Conservation (phyloP, 306 rosid species). For the Arachis stenosperma region DNA sequence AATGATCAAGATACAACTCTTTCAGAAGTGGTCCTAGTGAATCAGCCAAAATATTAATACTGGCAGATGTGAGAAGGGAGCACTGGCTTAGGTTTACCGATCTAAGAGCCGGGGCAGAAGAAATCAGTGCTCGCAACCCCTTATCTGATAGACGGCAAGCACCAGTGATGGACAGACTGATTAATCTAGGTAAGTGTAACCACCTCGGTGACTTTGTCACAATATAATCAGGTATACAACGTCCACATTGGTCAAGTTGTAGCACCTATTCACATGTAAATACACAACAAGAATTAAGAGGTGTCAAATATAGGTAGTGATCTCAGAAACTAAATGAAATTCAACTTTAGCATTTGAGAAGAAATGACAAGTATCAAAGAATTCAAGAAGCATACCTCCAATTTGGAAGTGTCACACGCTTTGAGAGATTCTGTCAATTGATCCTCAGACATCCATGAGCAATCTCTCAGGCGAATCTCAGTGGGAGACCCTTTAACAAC, state of each 20-base stretch:
- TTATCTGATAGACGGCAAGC: slow-evolving; percentile 80
- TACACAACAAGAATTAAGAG: slow-evolving; percentile 31
- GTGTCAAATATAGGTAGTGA: not conserved
- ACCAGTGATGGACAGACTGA: slow-evolving; percentile 71
- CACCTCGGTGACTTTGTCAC: slow-evolving; percentile 53
- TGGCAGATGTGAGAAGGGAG: slow-evolving; percentile 69
- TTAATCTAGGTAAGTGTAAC: slow-evolving; percentile 59
- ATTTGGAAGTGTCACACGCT: slow-evolving; percentile 50
- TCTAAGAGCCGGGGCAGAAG: slow-evolving; percentile 69
- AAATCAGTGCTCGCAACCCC: slow-evolving; percentile 61
- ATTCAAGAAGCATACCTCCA: slow-evolving; percentile 51
- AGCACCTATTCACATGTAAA: slow-evolving; percentile 65
- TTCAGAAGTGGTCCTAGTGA: slow-evolving; percentile 67
- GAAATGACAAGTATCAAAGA: slow-evolving; percentile 3
- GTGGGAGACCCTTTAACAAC: slow-evolving; percentile 69
- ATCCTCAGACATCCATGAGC: slow-evolving; percentile 87
- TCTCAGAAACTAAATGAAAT: slow-evolving; percentile 8
- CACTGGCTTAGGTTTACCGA: slow-evolving; percentile 87
- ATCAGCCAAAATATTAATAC: slow-evolving; percentile 57
- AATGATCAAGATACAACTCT: slow-evolving; percentile 78
- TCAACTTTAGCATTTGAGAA: not conserved
- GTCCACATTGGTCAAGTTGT: slow-evolving; percentile 86
- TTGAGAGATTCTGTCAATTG: slow-evolving; percentile 55
- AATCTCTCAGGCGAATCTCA: slow-evolving; percentile 67
- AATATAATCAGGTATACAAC: slow-evolving; percentile 68